phyloP scores from a whole-genome alignment of 345 rosid species.

The Salix purpurea region DNA sequence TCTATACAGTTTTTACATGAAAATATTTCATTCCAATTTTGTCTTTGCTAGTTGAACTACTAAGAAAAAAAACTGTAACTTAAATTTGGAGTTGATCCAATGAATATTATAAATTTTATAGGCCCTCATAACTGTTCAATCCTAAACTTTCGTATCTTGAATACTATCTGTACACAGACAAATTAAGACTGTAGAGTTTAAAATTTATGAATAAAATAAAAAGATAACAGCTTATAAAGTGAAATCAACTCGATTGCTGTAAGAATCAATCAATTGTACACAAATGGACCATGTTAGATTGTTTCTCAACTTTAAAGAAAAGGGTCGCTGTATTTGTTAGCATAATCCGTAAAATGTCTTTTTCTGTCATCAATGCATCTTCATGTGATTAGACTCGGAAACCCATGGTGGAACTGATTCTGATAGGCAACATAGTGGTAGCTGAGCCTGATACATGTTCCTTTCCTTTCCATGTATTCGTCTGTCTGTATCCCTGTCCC shows the following conservation, averaged over 20 bases:
- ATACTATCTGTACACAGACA: too few species aligned
- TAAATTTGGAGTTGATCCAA: neutral
- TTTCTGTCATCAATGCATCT: constrained; percentile 1
- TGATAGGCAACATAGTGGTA: neutral
- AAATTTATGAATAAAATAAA: too few species aligned
- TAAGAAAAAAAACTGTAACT: neutral
- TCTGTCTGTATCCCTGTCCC: neutral
- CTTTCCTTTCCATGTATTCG: neutral
- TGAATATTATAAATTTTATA: neutral
- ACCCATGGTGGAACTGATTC: neutral
- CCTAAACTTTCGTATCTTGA: too few species aligned
- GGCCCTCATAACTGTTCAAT: neutral
- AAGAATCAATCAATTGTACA: neutral
- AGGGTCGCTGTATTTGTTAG: neutral
- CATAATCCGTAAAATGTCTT: neutral
- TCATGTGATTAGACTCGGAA: neutral
- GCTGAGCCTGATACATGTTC: neutral
- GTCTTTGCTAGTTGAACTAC: neutral
- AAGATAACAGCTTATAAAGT: neutral
- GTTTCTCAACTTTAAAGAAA: neutral
- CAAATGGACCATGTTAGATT: neutral
- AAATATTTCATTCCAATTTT: constrained; percentile 13
- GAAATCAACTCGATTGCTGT: neutral
- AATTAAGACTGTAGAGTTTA: neutral
- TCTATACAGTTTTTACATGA: constrained; percentile 13